phyloP scores from a whole-genome alignment of 148 eudicot genomes.

The Spergularia bocconei region DNA sequence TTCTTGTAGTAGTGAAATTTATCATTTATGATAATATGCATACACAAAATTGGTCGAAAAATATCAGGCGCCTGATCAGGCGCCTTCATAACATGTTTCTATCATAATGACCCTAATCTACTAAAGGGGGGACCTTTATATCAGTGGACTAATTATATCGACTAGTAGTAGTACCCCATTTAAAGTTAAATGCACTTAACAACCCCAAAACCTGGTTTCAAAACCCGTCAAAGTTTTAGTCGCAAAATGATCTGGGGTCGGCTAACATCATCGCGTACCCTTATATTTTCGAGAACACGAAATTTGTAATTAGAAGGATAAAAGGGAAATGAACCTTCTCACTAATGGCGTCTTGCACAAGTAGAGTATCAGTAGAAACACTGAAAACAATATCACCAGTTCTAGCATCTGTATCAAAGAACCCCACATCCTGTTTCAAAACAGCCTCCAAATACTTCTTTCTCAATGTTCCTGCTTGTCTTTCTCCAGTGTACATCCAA shows the following conservation, averaged over 20 bases:
- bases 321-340: constrained; percentile 65
- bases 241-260: too few relatives aligned
- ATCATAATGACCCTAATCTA: constrained; percentile 12
- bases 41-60: constrained; percentile 9
- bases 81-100: constrained; percentile 38
- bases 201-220: not conserved
- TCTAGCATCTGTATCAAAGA: constrained; percentile 98
- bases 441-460: constrained; percentile 94
- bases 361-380: constrained; percentile 94
- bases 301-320: not conserved
- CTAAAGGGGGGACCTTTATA: constrained; percentile 7
- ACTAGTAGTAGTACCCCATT: constrained; percentile 13
- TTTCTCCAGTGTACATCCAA: constrained; percentile 98
- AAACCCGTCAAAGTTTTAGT: not conserved
- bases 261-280: too few relatives aligned
- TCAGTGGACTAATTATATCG: constrained; percentile 13
- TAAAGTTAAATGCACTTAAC: constrained; percentile 4
- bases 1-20: constrained; percentile 11
- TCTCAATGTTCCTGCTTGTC: constrained; percentile 89
- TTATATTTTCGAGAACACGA: not conserved
- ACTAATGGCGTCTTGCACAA: constrained; percentile 99
- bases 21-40: constrained; percentile 13
- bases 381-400: constrained; percentile 98
- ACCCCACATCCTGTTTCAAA: constrained; percentile 92
- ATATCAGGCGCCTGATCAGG: constrained; percentile 25